Evolutionary conservation across 352 stramenopile species (phyloP).

Genomic region (Thraustochytrium sp.): DNA sequence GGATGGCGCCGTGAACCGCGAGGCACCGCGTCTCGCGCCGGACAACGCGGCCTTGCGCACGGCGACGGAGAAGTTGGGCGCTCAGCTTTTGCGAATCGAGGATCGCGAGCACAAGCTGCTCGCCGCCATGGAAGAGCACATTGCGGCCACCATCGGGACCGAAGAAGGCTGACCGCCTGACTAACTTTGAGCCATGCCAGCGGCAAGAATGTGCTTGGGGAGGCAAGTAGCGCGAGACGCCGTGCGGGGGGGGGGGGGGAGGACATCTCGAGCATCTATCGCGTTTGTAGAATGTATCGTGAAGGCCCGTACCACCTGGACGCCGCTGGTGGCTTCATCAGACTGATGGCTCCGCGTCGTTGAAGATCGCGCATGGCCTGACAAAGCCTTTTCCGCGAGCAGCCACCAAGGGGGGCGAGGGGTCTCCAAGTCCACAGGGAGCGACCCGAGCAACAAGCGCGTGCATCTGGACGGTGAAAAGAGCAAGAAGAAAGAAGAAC

Average conservation of each 20-base stretch:
- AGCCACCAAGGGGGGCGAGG: too few relatives aligned
- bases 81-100: background rate
- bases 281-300: too few relatives aligned
- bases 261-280: too few relatives aligned
- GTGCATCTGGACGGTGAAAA: background rate
- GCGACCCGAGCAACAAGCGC: background rate
- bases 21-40: background rate
- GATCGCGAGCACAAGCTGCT: background rate
- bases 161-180: background rate
- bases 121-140: background rate
- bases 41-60: background rate
- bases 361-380: too few relatives aligned
- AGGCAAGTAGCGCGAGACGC: too few relatives aligned
- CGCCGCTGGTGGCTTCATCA: too few relatives aligned
- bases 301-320: too few relatives aligned
- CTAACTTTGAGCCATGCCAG: background rate
- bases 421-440: too few relatives aligned
- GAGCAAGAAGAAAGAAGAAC: background rate
- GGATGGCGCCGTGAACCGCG: background rate
- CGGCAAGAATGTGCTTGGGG: too few relatives aligned
- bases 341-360: too few relatives aligned
- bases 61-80: background rate
- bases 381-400: too few relatives aligned
- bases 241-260: too few relatives aligned
- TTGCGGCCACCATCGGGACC: background rate